Base-by-base conservation (phyloP, 1,284 basidiomycete genomes). In the Apiotrichum laibachii region DNA sequence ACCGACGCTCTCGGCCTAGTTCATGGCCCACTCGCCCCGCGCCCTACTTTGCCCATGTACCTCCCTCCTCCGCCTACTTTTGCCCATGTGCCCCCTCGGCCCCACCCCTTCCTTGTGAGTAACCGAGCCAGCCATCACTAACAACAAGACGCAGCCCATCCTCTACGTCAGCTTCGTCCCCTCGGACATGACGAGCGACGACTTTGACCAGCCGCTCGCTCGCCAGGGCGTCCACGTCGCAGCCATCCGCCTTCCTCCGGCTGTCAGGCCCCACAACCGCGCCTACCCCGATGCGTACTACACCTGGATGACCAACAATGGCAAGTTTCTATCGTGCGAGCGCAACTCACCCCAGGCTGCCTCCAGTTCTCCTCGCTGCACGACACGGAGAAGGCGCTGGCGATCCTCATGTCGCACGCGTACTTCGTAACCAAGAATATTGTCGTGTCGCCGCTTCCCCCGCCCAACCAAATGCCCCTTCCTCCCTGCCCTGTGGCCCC, bases 321-420 rank as follows among this genome's bases (percentile, higher is more conserved):
- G 72, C 70, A 21, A 57, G 68, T 46, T 2, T n/a, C 10, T 5
- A 26, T 16, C 6, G 2, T 39, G 6, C 8, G 21, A 1, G 21
- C 1, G n/a, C 7, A 6, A 15, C 19, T 33, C 6, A 19, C 43
- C n/a, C 8, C 34, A 31, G n/a, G 47, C 49, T 48, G n/a, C 35
- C 44, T 19, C 11, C 40, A 61, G 49, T 57, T 61, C 39, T 31
- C 52, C 13, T 46, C 37, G 43, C 47, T 47, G 26, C 40, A 55
- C 31, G 51, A 56, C 45, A 91, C 90, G 65, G 91, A 94, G 79
- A 91, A 90, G 77, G 91, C 90, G 5, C 81, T 92, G 16, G 87
- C 89, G 16, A 90, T 88, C 15, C 81, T 93, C 40, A 85, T 89
- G 72, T 84, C 83, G 63, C 87, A 88, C 67, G 84, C 85, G 40